Evolutionary conservation across 1,284 basidiomycete genomes (phyloP), one percentile per base, ranked within the genome.

Genomic region (Ustilago shanxiensis): DNA sequence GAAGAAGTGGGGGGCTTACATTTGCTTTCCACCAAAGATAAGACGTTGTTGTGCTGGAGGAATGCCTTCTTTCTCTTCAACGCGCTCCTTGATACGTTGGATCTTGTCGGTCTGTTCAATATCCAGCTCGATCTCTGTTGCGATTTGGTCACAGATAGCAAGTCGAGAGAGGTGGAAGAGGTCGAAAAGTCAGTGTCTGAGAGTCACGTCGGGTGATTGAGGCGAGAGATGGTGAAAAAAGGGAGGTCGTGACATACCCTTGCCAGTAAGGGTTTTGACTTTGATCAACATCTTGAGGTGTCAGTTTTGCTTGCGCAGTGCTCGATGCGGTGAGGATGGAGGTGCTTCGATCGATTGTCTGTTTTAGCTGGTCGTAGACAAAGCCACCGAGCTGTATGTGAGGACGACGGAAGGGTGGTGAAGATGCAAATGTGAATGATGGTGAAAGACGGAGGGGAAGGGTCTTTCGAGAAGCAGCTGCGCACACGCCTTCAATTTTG

Each of bases 61-160:
- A 55, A 99, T 97, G 83, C 96, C 97, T 45, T 95, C 96, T 88
- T 99, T 97, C 88, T 98, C 96, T 87, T 99, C 97, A 33, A 99
- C 95, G 87, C 94, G 93, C 89, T 98, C 95, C 89, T 99, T 99
- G 88, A 99, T 96, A 79, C 94, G 92, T 53, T 91, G 89, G 86
- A 98, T 95, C 95, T 93, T 94, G 88, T 95, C 93, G 72, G 94
- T 92, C 18, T 90, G 89, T 87, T 98, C 95, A 85, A 98, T 95
- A 88, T 98, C 95, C 73, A 99, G 91, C 88, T 98, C 95, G 87
- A 95, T 95, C 93, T 95, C 86, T 52, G 50, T 83, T 16, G 8
- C 14, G 14, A 3, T 3, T 9, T 14, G 13, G 14, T 14, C 9
- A 14, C 35, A 9, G 35, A 16, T 3, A 37, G 35, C 35, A 37